phyloP scores from a whole-genome alignment of 2,329 filamentous ascomycete genomes.

The Rutstroemia sp. region DNA sequence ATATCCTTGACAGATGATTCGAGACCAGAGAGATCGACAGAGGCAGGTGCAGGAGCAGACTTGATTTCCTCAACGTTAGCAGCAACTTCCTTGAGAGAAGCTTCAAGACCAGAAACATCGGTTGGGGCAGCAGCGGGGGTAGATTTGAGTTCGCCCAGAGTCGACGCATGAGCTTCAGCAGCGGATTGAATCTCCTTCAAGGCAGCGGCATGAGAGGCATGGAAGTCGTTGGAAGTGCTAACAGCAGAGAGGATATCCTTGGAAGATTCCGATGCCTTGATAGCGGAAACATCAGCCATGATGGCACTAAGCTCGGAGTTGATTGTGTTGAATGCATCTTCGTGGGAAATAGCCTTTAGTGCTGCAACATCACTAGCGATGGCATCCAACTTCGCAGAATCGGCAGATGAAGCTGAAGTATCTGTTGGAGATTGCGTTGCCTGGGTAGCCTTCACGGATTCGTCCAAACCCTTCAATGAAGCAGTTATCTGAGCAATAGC shows the following conservation, averaged over 20 bases:
- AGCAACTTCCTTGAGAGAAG: conserved; percentile 11
- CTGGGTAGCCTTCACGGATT: conserved; percentile 20
- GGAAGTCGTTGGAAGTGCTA: conserved; percentile 19
- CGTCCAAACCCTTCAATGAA: conserved; percentile 21
- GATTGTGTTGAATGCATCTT: conserved; percentile 20
- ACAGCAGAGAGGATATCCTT: conserved; percentile 18
- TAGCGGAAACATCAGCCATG: conserved; percentile 20
- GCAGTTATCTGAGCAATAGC: conserved; percentile 22
- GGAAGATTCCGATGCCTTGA: conserved; percentile 15
- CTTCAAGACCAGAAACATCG: conserved; percentile 12
- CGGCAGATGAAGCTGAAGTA: conserved; percentile 18
- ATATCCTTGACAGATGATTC: conserved; percentile 17
- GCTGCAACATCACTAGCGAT: conserved; percentile 18
- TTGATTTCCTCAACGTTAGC: conserved; percentile 10
- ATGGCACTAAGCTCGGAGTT: conserved; percentile 21
- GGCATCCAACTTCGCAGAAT: conserved; percentile 23
- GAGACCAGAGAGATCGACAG: conserved; percentile 14
- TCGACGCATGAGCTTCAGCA: conserved; percentile 11
- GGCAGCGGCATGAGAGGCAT: conserved; percentile 16
- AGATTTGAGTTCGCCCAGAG: conserved; percentile 6
- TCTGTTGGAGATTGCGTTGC: conserved; percentile 22
- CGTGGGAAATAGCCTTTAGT: conserved; percentile 17
- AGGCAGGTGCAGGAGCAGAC: conserved; percentile 10
- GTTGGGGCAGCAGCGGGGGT: conserved; percentile 14
- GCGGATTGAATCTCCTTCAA: conserved; percentile 18